Base-by-base conservation (phyloP, 805 yeast genomes). In the Martiniozyma abietophila region DNA sequence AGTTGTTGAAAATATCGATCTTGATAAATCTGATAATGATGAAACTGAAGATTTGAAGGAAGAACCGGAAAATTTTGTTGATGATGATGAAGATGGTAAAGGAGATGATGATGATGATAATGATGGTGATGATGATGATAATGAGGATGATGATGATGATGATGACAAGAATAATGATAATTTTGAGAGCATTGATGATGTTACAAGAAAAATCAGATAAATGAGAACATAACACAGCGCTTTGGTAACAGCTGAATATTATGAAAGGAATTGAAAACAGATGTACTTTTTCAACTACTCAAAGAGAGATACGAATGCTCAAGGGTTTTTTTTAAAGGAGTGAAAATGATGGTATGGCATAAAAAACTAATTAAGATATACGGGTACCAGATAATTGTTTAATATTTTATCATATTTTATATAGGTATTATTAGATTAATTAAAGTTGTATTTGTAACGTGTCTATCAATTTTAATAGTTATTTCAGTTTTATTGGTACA, bases 1-100 rank as follows among this genome's bases (percentile, higher is more conserved):
- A 21, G 39, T 50, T 20, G 26, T 5, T 12, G 45, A 46, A 40
- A 51, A 47, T 9, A 43, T 39, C 21, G 36, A 29, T 9, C 37
- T 36, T n/a, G 39, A 34, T 9, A 27, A 32, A 12, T 12, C 7
- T 14, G 32, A 14, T 7, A 31, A 19, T 25, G 17, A 8, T n/a
- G 20, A 8, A 22, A 10, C 8, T 22, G 16, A 22, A 12, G 11
- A 11, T 11, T 21, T 11, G 10, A 12, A 15, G 18, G 28, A 25
- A 16, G 18, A 16, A 6, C 11, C 9, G 28, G 12, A 11, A n/a
- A 16, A 14, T n/a, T 9, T 8, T 25, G 28, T 5, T 9, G 16
- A 16, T 14, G 32, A 31, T 5, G 15, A 50, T 45, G 48, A 41
- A 7, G 40, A 36, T 15, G 34, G 32, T 17, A 40, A 34, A 5